Percentiles rank a stretch among this genome's conserved stretches.
These are phyloP conservation scores for Bipolaris zeicola DNA, from an alignment of 2,329 filamentous ascomycete species.

Conservation along the genomic window DNA sequence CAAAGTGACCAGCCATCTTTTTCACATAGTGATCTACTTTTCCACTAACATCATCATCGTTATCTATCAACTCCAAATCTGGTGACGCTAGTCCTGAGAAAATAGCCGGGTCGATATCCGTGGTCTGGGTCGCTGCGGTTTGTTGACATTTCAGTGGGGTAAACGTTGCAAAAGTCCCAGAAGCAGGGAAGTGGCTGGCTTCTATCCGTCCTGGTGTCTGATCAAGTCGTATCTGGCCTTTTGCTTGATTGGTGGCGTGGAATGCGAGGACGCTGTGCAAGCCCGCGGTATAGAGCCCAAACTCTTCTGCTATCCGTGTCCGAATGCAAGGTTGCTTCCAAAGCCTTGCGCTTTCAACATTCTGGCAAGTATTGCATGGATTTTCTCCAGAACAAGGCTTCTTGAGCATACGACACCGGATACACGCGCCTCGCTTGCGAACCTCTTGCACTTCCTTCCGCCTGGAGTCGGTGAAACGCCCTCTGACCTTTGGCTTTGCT, in stretches of 20 bases:
- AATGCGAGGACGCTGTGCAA: constrained; percentile 60
- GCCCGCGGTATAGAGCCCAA: constrained; percentile 61
- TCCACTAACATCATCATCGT: constrained; percentile 57
- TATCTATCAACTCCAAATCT: constrained; percentile 56
- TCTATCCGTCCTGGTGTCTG: constrained; percentile 60
- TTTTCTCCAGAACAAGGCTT: constrained; percentile 67
- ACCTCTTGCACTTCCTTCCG: constrained; percentile 65
- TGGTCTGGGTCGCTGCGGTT: constrained; percentile 23
- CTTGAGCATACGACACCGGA: constrained; percentile 68
- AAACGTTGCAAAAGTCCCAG: constrained; percentile 56
- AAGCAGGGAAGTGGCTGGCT: constrained; percentile 57
- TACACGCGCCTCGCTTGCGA: constrained; percentile 65
- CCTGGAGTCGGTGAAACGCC: constrained; percentile 61
- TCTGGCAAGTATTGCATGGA: constrained; percentile 63
- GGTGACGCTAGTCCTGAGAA: constrained; percentile 31
- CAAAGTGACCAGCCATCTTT: constrained; percentile 53
- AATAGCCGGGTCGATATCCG: constrained; percentile 47
- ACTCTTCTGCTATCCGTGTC: constrained; percentile 63
- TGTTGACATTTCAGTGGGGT: constrained; percentile 49
- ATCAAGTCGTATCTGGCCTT: constrained; percentile 56
- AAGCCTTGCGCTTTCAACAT: constrained; percentile 64
- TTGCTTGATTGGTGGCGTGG: constrained; percentile 56
- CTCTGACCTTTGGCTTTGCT: constrained; percentile 56
- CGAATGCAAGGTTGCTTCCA: constrained; percentile 67
- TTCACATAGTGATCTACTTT: constrained; percentile 62